Percentiles rank a stretch among this genome's conserved stretches.
These are phyloP conservation scores for Giardia muris DNA, from an alignment of 208 protist genomes.

Conservation along the genomic window DNA sequence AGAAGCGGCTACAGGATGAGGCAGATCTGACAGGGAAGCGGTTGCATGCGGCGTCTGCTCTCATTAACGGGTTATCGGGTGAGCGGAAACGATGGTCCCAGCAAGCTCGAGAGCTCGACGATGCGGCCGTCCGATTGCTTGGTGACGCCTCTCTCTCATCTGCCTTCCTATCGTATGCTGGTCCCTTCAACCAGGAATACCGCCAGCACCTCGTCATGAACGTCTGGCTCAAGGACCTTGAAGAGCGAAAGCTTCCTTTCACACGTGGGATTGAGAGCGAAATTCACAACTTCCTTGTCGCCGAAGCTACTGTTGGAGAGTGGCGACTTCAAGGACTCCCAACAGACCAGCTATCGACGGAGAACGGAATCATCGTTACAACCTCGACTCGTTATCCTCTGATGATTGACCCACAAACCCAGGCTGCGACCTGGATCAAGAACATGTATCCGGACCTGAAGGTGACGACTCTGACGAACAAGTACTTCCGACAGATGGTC, in stretches of 20 bases:
- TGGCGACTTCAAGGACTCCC: conserved; percentile 90
- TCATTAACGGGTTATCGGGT: conserved; percentile 47
- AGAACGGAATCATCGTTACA: conserved; percentile 95
- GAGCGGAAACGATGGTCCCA: conserved; percentile 81
- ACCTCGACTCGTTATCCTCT: conserved; percentile 66
- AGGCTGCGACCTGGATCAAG: conserved; percentile 82
- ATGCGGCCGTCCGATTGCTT: conserved; percentile 69
- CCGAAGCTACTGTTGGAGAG: conserved; percentile 77
- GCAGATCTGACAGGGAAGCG: conserved; percentile 72
- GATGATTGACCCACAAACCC: conserved; percentile 88
- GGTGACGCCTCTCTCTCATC: conserved; percentile 84
- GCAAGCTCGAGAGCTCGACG: conserved; percentile 80
- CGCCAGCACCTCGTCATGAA: conserved; percentile 61
- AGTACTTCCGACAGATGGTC: conserved; percentile 67
- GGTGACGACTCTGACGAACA: conserved; percentile 70
- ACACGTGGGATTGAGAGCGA: conserved; percentile 55
- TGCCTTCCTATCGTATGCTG: conserved; percentile 89
- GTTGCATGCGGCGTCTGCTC: conserved; percentile 64
- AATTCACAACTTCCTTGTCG: conserved; percentile 77
- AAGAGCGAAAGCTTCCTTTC: conserved; percentile 47
- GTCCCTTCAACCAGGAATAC: conserved; percentile 89
- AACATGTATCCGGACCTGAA: conserved; percentile 55
- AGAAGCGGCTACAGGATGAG: conserved; percentile 79
- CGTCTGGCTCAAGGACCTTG: conserved; percentile 48
- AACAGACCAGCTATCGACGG: conserved; percentile 85